These are phyloP conservation scores for Kodamaea restingae DNA, from an alignment of 805 yeast species.

Conservation along the genomic window DNA sequence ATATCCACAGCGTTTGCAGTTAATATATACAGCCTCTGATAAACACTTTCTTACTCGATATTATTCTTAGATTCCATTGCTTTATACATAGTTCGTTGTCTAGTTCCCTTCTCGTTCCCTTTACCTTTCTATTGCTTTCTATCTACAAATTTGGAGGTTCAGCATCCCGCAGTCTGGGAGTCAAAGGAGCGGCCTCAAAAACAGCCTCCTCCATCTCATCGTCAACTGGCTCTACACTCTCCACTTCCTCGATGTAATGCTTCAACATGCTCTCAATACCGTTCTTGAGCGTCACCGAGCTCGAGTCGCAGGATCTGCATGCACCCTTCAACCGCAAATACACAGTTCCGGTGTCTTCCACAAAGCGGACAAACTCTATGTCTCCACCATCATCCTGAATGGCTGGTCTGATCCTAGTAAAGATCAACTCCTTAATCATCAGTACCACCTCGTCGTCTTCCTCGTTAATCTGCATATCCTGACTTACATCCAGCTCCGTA, in stretches of 20 bases:
- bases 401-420: constrained; percentile 69
- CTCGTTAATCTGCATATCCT: constrained; percentile 46
- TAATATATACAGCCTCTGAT: too few species aligned
- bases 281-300: constrained; percentile 60
- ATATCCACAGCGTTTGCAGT: too few species aligned
- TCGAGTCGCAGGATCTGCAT: constrained; percentile 67
- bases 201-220: constrained; percentile 26
- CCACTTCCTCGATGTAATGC: constrained; percentile 66
- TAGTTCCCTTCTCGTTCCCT: too few species aligned
- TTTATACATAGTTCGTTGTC: too few species aligned
- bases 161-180: constrained; percentile 24
- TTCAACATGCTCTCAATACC: constrained; percentile 72
- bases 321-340: constrained; percentile 62
- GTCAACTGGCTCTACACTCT: constrained; percentile 50
- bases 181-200: constrained; percentile 21
- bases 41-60: too few species aligned
- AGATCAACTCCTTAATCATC: constrained; percentile 66
- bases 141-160: constrained; percentile 28
- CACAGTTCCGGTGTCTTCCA: constrained; percentile 53
- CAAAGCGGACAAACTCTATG: constrained; percentile 58
- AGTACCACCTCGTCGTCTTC: constrained; percentile 64
- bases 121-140: neutral
- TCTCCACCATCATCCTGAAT: constrained; percentile 77
- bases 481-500: constrained; percentile 13
- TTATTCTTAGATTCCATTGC: too few species aligned